Evolutionary conservation across 371 early-diverging fungal genomes (phyloP), one percentile per base, ranked within the genome.

Genomic region (Mucor ambiguus): DNA sequence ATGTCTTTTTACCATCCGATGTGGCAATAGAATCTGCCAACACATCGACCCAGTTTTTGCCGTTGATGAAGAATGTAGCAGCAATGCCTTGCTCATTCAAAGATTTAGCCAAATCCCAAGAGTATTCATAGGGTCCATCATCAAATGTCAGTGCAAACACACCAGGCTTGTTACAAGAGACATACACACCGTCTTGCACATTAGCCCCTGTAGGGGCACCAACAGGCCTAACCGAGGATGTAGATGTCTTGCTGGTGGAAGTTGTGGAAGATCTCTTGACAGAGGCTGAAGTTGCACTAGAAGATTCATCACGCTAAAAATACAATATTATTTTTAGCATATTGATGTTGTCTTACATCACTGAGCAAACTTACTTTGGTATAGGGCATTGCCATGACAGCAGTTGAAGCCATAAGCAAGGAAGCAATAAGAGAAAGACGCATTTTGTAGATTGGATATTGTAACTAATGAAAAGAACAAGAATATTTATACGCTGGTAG

Each of bases 41-140:
- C 11, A 67, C 67, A 58, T 71, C 33, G 20, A 67, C 64, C 61
- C 60, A 69, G 70, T 81, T 84, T n/a, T 73, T 33, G 2, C 82
- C 84, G 61, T 80, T 80, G 58, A 84, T 70, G 63, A 76, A 84
- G 75, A 84, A 84, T 20, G 85, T 84, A 24, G 78, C 81, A 55
- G 63, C 72, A 61, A 84, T 71, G 54, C 69, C 67, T 41, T 73
- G 61, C 44, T 58, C 62, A 41, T 62, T 64, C 44, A 84, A 66
- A 20, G 67, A 60, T 8, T 62, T 71, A 20, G 82, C 67, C 24
- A 82, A 75, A 54, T 74, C 61, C 68, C 73, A 72, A 60, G 81
- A 79, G 63, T 60, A 75, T 9, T 67, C 29, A 18, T 63, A 71
- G 11, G 79, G 81, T 62, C 81, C 83, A 29, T 82, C 85, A 64